phyloP scores from a whole-genome alignment of 1,284 basidiomycete species.

The Afroboletus lepidellus region DNA sequence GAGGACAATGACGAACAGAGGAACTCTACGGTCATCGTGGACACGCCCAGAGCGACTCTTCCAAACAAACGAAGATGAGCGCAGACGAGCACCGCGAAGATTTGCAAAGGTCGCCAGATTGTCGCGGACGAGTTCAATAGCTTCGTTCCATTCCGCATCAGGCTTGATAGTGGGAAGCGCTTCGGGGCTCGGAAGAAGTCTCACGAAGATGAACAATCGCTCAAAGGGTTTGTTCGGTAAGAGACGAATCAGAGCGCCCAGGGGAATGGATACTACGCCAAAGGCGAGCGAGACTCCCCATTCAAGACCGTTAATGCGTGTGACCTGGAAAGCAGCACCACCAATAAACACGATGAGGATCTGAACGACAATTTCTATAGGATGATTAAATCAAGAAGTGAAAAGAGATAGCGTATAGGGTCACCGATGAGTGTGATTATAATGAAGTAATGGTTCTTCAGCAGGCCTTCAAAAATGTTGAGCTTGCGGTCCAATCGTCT shows the following conservation, averaged over 20 bases:
- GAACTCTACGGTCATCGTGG: constrained; percentile 47
- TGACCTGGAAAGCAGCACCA: constrained; percentile 91
- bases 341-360: constrained; percentile 90
- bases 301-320: constrained; percentile 72
- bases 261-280: constrained; percentile 84
- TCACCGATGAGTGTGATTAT: constrained; percentile 82
- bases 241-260: constrained; percentile 81
- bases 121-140: constrained; percentile 77
- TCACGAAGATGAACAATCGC: constrained; percentile 61
- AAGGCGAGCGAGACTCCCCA: constrained; percentile 93
- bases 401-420: constrained; percentile 12
- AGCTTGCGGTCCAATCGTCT: constrained; percentile 81
- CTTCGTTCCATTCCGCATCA: constrained; percentile 71
- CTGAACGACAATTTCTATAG: constrained; percentile 81
- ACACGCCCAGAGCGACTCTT: constrained; percentile 67
- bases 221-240: constrained; percentile 85
- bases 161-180: constrained; percentile 65
- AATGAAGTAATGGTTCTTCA: constrained; percentile 84
- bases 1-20: constrained; percentile 33
- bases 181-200: constrained; percentile 68
- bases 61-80: constrained; percentile 79
- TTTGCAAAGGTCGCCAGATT: constrained; percentile 80
- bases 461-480: constrained; percentile 88
- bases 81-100: constrained; percentile 82
- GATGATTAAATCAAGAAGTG: not conserved